Evolutionary conservation across 192 early-diverging fungal species (phyloP).

Genomic region (Backusella tarrabulga): DNA sequence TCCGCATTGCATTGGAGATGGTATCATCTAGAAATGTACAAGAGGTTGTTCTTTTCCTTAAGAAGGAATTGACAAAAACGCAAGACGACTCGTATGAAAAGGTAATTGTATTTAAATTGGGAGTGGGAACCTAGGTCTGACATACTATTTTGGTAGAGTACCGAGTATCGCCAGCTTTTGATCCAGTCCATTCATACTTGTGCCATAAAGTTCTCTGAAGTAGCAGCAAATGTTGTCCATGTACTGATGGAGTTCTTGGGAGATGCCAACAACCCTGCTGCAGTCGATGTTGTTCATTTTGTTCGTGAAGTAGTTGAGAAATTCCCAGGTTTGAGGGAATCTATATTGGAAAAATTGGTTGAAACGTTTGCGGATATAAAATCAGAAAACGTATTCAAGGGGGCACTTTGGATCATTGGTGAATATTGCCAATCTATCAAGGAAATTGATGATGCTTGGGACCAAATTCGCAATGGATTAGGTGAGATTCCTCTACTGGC

Average conservation of each 20-base stretch:
- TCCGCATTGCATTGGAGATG: slow-evolving; percentile 89
- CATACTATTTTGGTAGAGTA: slow-evolving; percentile 82
- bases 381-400: slow-evolving; percentile 89
- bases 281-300: slow-evolving; percentile 96
- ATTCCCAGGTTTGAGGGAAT: slow-evolving; percentile 82
- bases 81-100: slow-evolving; percentile 88
- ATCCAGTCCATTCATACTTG: slow-evolving; percentile 96
- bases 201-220: slow-evolving; percentile 94
- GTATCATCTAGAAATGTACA: slow-evolving; percentile 87
- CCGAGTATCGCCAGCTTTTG: slow-evolving; percentile 91
- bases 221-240: slow-evolving; percentile 93
- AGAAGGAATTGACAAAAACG: slow-evolving; percentile 94
- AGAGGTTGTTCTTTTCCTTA: slow-evolving; percentile 88
- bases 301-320: slow-evolving; percentile 97
- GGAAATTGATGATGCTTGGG: slow-evolving; percentile 84
- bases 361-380: slow-evolving; percentile 88
- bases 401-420: slow-evolving; percentile 98
- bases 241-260: slow-evolving; percentile 94
- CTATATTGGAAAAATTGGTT: slow-evolving; percentile 81
- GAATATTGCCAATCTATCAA: slow-evolving; percentile 83
- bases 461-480: slow-evolving; percentile 75
- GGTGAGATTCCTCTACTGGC: slow-evolving; percentile 95
- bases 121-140: background rate
- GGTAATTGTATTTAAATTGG: slow-evolving; percentile 34
- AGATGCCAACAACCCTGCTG: slow-evolving; percentile 85